A percentile compares a stretch with the other conserved stretches of the same genome.
Evolutionary conservation across 2,329 filamentous ascomycete species (phyloP).

Genomic region (Pseudogymnoascus sp.): DNA sequence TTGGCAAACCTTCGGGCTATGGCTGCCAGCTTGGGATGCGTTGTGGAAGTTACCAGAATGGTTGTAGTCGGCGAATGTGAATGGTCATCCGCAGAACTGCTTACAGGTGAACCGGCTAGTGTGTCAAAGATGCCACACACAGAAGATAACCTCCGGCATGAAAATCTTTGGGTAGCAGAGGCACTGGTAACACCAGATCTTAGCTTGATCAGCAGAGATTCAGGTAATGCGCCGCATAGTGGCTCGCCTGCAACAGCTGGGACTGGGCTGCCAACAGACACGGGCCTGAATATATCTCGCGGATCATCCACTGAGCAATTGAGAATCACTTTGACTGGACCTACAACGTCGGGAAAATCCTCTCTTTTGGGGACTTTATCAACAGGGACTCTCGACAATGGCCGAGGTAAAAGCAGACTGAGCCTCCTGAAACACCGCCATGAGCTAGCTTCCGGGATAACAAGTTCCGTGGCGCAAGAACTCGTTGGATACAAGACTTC

Average conservation of each 20-base stretch:
- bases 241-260: neutral
- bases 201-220: constrained; percentile 29
- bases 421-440: constrained; percentile 88
- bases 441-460: constrained; percentile 84
- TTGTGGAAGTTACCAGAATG: constrained; percentile 71
- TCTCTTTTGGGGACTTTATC: constrained; percentile 82
- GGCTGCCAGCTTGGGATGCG: constrained; percentile 86
- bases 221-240: neutral
- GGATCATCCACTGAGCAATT: constrained; percentile 62
- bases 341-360: constrained; percentile 88
- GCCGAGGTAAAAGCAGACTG: constrained; percentile 79
- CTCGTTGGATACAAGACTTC: constrained; percentile 69
- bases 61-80: constrained; percentile 82
- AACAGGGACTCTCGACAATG: constrained; percentile 83
- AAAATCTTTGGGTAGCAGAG: constrained; percentile 78
- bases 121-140: constrained; percentile 21
- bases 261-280: neutral
- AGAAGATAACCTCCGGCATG: constrained; percentile 29
- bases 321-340: constrained; percentile 78
- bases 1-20: constrained; percentile 77
- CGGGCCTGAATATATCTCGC: neutral
- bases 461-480: constrained; percentile 90
- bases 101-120: constrained; percentile 14
- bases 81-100: constrained; percentile 38
- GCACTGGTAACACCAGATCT: constrained; percentile 74